Base-by-base conservation (phyloP, 1,284 basidiomycete genomes). In the Ustilago cynodontis region DNA sequence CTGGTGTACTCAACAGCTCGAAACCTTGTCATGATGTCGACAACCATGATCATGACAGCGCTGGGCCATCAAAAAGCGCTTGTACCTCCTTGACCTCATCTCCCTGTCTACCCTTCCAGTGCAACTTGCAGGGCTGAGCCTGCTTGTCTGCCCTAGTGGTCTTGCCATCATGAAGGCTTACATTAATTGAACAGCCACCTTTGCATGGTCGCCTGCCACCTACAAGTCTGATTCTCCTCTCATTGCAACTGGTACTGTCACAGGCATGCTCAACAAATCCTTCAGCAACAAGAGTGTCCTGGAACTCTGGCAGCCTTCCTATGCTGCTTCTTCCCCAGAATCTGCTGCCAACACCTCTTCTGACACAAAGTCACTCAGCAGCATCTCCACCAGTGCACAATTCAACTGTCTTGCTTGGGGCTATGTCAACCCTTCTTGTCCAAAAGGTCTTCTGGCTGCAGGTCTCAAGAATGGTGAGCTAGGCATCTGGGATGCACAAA, bases 371-470 rank as follows among this genome's bases (percentile, higher is more conserved):
- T 68, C 83, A 14, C 71, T 81, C 13, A 83, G 69, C 28, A 71
- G 62, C 61, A 77, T 81, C 49, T 71, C 77, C 16, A 79, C 82
- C 16, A 82, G 79, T 57, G 82, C 84, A n/a, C 70, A 71, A 81
- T 98, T 98, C 89, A 97, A 98, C 88, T 92, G 94, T 61, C 89
- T 99, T 60, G 93, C 93, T 16, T 99, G 96, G 96, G 94, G 94
- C 26, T 89, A 90, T 75, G 91, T 91, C 14, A 90, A 92, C 80
- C 88, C 89, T 37, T 89, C 88, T 67, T 89, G 91, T 62, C 89
- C 91, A 22, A 90, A 89, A 60, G 96, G 97, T 53, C 89, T 98
- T 33, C 90, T 99, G 76, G 97, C 95, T 39, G 94, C 94, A 45
- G 96, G 96, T 77, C 92, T 98, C 90, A 95, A 98, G 87, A 96